These are phyloP conservation scores for Telfairia occidentalis DNA, from an alignment of 331 rosid genomes.

Conservation along the genomic window DNA sequence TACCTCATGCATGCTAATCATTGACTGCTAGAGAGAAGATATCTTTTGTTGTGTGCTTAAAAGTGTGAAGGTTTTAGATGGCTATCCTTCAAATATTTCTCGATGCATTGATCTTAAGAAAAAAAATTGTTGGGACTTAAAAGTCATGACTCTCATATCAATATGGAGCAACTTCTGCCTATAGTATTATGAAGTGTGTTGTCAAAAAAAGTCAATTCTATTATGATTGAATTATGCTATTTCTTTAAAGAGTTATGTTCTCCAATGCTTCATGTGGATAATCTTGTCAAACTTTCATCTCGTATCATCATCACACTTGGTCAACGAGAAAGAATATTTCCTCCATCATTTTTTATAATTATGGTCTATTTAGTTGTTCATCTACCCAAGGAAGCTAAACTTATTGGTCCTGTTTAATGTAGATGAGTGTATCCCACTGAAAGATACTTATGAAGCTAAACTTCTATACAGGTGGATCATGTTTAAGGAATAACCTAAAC, in stretches of 20 bases:
- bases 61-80: too few species aligned
- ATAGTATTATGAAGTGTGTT: not conserved
- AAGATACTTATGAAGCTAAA: not conserved
- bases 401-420: not conserved
- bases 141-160: not conserved
- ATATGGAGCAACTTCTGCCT: not conserved
- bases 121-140: not conserved
- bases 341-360: not conserved
- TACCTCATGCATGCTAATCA: not conserved
- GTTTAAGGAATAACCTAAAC: too few species aligned
- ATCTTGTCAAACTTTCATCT: not conserved
- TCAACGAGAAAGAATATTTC: not conserved
- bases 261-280: not conserved
- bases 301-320: not conserved
- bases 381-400: not conserved
- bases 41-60: not conserved
- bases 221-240: not conserved
- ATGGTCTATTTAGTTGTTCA: not conserved
- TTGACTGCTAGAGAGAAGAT: not conserved
- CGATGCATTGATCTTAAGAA: not conserved
- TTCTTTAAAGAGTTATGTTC: not conserved
- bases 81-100: not conserved
- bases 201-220: not conserved
- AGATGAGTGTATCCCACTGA: not conserved
- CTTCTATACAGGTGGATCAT: too few species aligned